Evolutionary conservation across 331 rosid species (phyloP).

Genomic region (Malus hybrid): DNA sequence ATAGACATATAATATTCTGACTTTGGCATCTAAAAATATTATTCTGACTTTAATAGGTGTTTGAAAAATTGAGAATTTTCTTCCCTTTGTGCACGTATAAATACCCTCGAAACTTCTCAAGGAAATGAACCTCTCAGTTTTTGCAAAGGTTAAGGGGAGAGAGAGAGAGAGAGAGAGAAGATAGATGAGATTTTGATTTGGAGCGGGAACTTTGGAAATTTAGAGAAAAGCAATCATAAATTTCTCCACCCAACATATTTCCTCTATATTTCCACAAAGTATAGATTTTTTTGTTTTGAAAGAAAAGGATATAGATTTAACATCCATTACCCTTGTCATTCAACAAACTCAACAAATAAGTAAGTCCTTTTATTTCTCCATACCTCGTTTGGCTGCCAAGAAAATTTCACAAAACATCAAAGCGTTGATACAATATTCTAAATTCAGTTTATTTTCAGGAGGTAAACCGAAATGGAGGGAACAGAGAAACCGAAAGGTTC

Average conservation of each 20-base stretch:
- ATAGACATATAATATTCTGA: no score
- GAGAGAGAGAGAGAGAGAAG: background rate
- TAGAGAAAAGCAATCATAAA: no score
- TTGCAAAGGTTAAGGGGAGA: background rate
- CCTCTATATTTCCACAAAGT: background rate
- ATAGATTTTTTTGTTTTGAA: background rate
- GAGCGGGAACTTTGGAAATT: background rate
- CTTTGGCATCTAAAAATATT: no score
- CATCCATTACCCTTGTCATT: background rate
- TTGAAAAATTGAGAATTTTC: background rate
- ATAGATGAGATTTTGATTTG: background rate
- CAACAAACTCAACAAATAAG: background rate
- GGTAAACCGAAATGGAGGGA: slow-evolving; percentile 35
- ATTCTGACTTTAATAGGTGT: background rate
- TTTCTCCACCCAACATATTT: background rate
- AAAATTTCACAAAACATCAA: background rate
- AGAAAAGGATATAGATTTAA: background rate
- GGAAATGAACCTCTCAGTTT: background rate
- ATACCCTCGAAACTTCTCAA: background rate
- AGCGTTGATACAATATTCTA: background rate
- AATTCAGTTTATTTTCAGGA: background rate
- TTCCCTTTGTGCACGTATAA: background rate
- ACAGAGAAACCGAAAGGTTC: background rate
- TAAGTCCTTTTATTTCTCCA: no score
- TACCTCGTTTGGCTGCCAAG: background rate